phyloP scores from a whole-genome alignment of 2,329 filamentous ascomycete species.

The Lasiodiplodia citricola region DNA sequence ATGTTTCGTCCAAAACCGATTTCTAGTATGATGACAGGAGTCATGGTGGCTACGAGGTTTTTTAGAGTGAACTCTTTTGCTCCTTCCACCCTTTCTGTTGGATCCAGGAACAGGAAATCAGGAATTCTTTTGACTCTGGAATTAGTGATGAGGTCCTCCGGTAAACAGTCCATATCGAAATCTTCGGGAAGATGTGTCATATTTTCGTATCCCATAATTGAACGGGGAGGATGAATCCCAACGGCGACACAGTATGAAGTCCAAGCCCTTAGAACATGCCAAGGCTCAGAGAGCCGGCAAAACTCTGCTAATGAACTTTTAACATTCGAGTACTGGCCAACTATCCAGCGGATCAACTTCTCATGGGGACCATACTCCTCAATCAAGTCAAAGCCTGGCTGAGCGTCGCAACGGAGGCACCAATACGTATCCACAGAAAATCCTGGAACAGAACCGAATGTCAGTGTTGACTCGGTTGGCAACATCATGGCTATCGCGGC shows the following conservation, averaged over 20 bases:
- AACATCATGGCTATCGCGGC: not conserved
- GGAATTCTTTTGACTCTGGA: not conserved
- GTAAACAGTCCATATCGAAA: not conserved
- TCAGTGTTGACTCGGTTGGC: accelerated
- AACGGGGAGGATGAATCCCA: not conserved
- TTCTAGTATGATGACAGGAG: not conserved
- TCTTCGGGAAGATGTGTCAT: not conserved
- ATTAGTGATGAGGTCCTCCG: not conserved
- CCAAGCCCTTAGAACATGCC: not conserved
- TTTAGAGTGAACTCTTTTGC: not conserved
- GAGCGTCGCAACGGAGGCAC: not conserved
- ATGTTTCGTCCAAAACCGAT: not conserved
- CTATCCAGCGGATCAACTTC: not conserved
- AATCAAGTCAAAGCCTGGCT: not conserved
- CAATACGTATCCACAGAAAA: not conserved
- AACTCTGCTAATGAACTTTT: not conserved
- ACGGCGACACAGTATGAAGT: not conserved
- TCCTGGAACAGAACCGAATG: accelerated
- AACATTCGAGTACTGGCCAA: not conserved
- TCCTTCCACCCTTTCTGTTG: not conserved
- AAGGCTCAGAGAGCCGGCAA: not conserved
- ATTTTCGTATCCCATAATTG: accelerated
- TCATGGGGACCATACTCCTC: not conserved
- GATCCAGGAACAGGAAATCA: not conserved
- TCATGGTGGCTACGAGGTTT: not conserved